A percentile compares a stretch with the other conserved stretches of the same genome.
Evolutionary conservation across 169 alveolate genomes (phyloP).

Genomic region (Hepatocystis sp.): DNA sequence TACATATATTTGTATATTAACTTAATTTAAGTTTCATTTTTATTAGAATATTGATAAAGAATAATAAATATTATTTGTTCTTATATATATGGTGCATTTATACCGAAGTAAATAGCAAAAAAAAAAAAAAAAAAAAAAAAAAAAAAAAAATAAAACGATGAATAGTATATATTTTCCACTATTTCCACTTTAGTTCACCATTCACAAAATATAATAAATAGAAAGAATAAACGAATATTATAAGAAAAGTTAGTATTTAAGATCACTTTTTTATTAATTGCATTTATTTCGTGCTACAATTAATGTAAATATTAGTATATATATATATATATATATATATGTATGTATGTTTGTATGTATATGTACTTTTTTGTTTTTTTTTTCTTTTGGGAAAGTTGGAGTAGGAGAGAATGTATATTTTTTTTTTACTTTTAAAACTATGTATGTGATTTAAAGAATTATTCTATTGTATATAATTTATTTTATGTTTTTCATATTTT

Average conservation of each 20-base stretch:
- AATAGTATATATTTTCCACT: background rate
- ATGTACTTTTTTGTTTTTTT: background rate
- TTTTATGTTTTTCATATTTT: too few species aligned
- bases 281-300: conserved; percentile 16
- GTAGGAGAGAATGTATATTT: too few species aligned
- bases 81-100: background rate
- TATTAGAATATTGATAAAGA: too few species aligned
- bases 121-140: conserved; percentile 1
- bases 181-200: background rate
- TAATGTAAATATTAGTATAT: conserved; percentile 16
- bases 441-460: background rate
- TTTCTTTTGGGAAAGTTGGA: too few species aligned
- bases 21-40: too few species aligned
- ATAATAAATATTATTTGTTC: background rate
- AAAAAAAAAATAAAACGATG: background rate
- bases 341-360: too few species aligned
- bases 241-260: too few species aligned
- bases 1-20: too few species aligned
- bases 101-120: background rate
- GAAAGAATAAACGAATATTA: too few species aligned
- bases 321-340: conserved; percentile 12
- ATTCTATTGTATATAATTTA: too few species aligned
- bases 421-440: background rate
- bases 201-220: conserved; percentile 5
- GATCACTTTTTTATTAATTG: conserved; percentile 13